Conservation (phyloP, 768 basidiomycete genomes). For the Guyanaporus albipodus region DNA sequence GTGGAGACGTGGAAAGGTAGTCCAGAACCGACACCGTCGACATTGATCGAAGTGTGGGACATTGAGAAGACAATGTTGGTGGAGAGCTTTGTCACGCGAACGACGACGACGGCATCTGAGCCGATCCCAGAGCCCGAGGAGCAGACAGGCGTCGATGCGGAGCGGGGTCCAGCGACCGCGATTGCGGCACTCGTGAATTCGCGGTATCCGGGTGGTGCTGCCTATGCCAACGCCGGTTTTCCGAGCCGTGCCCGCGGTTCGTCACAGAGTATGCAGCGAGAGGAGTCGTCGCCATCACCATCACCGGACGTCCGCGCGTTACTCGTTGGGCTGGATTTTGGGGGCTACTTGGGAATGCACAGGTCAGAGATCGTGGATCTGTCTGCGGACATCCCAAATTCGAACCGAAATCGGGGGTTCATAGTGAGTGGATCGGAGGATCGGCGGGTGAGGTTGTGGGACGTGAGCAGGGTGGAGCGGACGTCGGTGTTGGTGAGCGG, state of each 20-base stretch:
- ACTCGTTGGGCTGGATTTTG: conserved; percentile 73
- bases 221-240: conserved; percentile 18
- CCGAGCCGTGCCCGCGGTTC: conserved; percentile 28
- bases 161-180: conserved; percentile 63
- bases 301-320: conserved; percentile 68
- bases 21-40: conserved; percentile 40
- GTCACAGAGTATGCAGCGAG: conserved; percentile 33
- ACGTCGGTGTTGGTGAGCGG: conserved; percentile 78
- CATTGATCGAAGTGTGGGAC: conserved; percentile 86
- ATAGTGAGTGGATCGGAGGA: conserved; percentile 91
- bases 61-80: conserved; percentile 77
- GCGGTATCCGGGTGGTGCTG: conserved; percentile 42
- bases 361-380: conserved; percentile 48
- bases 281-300: conserved; percentile 41
- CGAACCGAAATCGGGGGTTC: conserved; percentile 58
- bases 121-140: conserved; percentile 52
- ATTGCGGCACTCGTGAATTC: conserved; percentile 79
- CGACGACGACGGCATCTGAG: conserved; percentile 41
- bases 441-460: conserved; percentile 83
- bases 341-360: conserved; percentile 56
- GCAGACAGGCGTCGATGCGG: conserved; percentile 49
- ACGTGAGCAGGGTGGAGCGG: conserved; percentile 66
- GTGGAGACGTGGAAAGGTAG: conserved; percentile 49
- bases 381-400: conserved; percentile 35
- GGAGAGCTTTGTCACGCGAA: conserved; percentile 70